Evolutionary conservation across 2,329 filamentous ascomycete genomes (phyloP), one percentile per base, ranked within the genome.

Genomic region (Graphilbum fragrans): DNA sequence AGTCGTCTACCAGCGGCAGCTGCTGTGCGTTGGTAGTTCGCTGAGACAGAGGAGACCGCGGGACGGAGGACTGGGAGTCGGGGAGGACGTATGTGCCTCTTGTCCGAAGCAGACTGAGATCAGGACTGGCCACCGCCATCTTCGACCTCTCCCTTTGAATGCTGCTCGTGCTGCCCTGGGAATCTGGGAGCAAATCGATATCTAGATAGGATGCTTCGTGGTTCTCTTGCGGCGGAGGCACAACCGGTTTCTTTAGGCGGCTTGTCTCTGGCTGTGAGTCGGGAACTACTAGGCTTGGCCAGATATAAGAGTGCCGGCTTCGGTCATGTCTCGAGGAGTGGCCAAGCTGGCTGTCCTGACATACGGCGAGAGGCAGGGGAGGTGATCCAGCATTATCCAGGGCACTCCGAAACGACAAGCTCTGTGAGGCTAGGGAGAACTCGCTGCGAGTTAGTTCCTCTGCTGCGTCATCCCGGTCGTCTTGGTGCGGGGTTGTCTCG

Each of bases 201-300:
- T 36, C 37, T 3, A 27, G 17, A 12, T 37, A 23, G n/a, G 16
- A 18, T 1, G 19, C 23, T 20, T 11, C 20, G 19, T 25, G 12
- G 29, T 16, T 31, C 29, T 31, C 29, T 10, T 14, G 12, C 4
- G 12, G 29, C 29, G 4, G 29, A 5, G 29, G 29, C 6, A 5
- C 29, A 27, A 12, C 7, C 23, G 23, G 7, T 7, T 12, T 12
- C 23, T 7, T 7, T 7, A 7, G 23, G 12, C 7, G 7, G 23
- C 12, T 27, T 7, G 7, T 58, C 8, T 59, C 53, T 0, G 63
- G 67, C 47, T 74, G 67, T 1, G 74, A 80, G 50, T 80, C 74
- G 10, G 61, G 63, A 18, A 79, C 62, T 22, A 69, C 59, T 43
- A 41, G 37, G 5, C 37, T 21, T 1, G 43, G 39, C 3, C 43